Evolutionary conservation across 768 basidiomycete species (phyloP), one percentile per base, ranked within the genome.

Genomic region (Rhodosporidiobolus sp.): DNA sequence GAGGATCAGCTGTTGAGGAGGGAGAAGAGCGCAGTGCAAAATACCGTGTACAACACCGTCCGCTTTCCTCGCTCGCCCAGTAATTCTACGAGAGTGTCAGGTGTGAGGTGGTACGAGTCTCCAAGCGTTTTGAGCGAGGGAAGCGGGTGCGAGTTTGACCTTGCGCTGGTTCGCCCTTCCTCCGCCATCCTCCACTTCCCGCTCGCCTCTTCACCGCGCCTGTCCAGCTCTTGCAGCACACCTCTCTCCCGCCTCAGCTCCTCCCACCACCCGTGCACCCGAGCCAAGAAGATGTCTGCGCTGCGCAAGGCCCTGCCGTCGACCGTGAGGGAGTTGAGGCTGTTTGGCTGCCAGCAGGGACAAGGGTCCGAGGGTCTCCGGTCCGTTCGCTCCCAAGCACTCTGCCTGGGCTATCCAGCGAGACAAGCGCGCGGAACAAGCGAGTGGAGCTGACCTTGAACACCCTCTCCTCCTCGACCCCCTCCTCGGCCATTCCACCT

Each of bases 301-400:
- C 72, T 79, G 19, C 75, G 77, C 48, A 65, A 74, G 53, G 72
- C 71, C 4, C 58, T 79, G 59, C 77, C 77, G n/a, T 8, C 57
- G 14, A 45, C 75, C 12, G 75, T 79, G 32, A 61, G 72, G 54
- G 78, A 79, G 69, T 58, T 79, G 26, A 74, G 78, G 46, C 56
- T 79, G 63, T 70, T 77, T 48, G 76, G 77, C 34, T 79, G 78
- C 68, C 78, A 79, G 63, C 53, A 67, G 49, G 63, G 66, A 4
- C 57, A 65, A 8, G 73, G 74, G 7, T 74, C 71, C n/a, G 75
- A 72, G 17, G 77, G 78, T 32, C 63, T 75, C 49, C 59, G 78
- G 78, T 78, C 10, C 48, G 78, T 70, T 48, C 45, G 12, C 19
- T 8, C 30, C 19, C 34, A 10, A 30, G 34, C 38, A 28, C 22